phyloP scores from a whole-genome alignment of 805 yeast species.

The Metschnikowia gelsemii region DNA sequence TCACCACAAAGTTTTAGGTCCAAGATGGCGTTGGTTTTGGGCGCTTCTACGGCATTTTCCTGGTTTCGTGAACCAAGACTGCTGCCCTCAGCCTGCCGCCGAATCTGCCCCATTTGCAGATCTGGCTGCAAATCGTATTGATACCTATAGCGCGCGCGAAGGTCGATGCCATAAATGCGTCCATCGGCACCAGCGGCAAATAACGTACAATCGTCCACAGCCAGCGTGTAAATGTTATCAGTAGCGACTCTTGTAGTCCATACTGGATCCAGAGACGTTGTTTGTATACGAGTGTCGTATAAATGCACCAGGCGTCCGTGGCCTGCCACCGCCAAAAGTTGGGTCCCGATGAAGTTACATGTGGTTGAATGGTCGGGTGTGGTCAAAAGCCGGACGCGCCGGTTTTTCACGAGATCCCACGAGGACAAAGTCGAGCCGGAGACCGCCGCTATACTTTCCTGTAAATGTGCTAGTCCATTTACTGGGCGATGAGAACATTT shows the following conservation, averaged over 20 bases:
- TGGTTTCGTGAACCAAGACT: not conserved
- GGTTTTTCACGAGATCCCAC: conserved; percentile 18
- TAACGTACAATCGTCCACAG: conserved; percentile 12
- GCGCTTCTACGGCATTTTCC: not conserved
- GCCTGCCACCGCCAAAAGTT: conserved; percentile 19
- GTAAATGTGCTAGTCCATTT: conserved; percentile 10
- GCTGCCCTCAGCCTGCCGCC: not conserved
- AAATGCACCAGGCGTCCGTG: conserved; percentile 18
- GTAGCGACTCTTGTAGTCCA: conserved; percentile 14
- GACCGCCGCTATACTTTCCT: conserved; percentile 12
- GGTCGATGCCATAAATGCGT: conserved; percentile 16
- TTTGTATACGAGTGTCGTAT: conserved; percentile 14
- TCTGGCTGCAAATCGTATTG: conserved; percentile 12
- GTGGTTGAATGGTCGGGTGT: conserved; percentile 14
- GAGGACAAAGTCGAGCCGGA: conserved; percentile 14
- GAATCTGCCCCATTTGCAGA: not conserved
- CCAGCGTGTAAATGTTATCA: conserved; percentile 19
- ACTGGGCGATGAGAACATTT: conserved; percentile 20
- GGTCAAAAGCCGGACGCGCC: conserved; percentile 12
- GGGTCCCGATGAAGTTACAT: conserved; percentile 11
- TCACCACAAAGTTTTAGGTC: conserved; percentile 4
- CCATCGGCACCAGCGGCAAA: conserved; percentile 22
- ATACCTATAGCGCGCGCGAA: conserved; percentile 15
- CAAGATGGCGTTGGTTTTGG: conserved; percentile 6
- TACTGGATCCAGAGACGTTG: conserved; percentile 7